A percentile compares a stretch with the other conserved stretches of the same genome.
These are phyloP conservation scores for Termitomyces sp. DNA, from an alignment of 768 basidiomycete genomes.

Conservation along the genomic window DNA sequence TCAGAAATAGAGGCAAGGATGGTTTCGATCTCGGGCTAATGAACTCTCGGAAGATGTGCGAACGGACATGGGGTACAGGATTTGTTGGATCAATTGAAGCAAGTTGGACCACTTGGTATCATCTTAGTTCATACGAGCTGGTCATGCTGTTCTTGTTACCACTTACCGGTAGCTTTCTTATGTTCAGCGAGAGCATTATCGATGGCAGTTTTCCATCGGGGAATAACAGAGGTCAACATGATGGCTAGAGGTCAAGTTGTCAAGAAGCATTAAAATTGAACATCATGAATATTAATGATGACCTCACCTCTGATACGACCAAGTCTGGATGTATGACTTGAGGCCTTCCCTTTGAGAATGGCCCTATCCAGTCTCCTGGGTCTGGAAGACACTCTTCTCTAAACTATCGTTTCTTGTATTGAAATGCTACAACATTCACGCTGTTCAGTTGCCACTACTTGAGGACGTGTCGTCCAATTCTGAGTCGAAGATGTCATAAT, in stretches of 20 bases:
- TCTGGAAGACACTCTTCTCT: too few species aligned
- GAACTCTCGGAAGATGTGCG: constrained; percentile 57
- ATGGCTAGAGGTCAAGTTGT: neutral
- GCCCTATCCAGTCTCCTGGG: too few species aligned
- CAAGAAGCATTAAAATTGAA: neutral
- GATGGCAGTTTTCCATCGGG: constrained; percentile 45
- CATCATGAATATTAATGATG: neutral
- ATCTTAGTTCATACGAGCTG: neutral
- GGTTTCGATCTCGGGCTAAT: constrained; percentile 36
- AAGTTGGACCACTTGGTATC: constrained; percentile 48
- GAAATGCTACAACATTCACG: too few species aligned
- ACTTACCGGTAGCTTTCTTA: constrained; percentile 32
- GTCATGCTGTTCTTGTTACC: neutral
- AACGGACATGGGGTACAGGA: constrained; percentile 54
- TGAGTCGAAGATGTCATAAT: too few species aligned
- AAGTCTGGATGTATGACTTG: too few species aligned
- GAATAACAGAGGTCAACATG: constrained; percentile 18
- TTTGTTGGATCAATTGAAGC: constrained; percentile 44
- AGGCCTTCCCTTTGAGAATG: too few species aligned
- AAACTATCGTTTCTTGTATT: too few species aligned
- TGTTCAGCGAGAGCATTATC: constrained; percentile 33
- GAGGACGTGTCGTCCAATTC: too few species aligned
- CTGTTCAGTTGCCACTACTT: too few species aligned
- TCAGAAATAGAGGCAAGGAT: constrained; percentile 53
- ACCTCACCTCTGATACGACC: neutral